phyloP scores from a whole-genome alignment of 2,329 filamentous ascomycete species.

The Colletotrichum euphorbiae region DNA sequence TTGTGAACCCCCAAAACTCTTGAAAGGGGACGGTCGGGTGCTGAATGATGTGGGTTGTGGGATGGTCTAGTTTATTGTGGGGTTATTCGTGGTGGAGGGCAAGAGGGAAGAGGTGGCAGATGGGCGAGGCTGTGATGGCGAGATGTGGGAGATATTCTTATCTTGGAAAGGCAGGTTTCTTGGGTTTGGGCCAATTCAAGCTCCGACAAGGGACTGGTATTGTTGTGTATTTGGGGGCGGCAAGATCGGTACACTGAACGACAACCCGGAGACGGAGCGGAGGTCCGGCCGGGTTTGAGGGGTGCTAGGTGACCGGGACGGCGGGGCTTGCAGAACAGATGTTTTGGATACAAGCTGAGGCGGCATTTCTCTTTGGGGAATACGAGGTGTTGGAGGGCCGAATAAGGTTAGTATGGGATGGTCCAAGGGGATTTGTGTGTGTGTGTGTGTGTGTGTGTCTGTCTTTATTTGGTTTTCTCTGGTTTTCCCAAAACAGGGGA shows the following conservation, averaged over 20 bases:
- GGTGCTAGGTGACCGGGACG: not conserved
- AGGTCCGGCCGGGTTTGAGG: not conserved
- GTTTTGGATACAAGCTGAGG: not conserved
- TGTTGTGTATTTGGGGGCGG: too few relatives aligned
- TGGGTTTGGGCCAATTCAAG: too few relatives aligned
- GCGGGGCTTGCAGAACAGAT: too few relatives aligned
- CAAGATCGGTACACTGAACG: not conserved
- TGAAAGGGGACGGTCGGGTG: not conserved
- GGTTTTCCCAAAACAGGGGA: too few relatives aligned
- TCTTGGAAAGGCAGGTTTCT: too few relatives aligned
- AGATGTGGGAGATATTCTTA: too few relatives aligned
- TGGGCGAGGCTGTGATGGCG: not conserved
- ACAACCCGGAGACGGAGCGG: conserved; percentile 3
- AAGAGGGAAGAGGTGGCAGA: not conserved
- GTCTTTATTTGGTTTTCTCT: too few relatives aligned
- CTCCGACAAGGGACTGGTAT: too few relatives aligned
- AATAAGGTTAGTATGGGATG: not conserved
- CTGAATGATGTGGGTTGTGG: not conserved
- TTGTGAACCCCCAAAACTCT: too few relatives aligned
- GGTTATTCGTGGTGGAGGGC: not conserved
- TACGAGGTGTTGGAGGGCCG: conserved; percentile 19
- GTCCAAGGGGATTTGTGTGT: not conserved
- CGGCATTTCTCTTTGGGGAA: not conserved
- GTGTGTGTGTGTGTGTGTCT: too few relatives aligned
- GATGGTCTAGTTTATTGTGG: not conserved